A percentile compares a stretch with the other conserved stretches of the same genome.
These are phyloP conservation scores for Ogataea pignaliae DNA, from an alignment of 805 yeast species.

Conservation along the genomic window DNA sequence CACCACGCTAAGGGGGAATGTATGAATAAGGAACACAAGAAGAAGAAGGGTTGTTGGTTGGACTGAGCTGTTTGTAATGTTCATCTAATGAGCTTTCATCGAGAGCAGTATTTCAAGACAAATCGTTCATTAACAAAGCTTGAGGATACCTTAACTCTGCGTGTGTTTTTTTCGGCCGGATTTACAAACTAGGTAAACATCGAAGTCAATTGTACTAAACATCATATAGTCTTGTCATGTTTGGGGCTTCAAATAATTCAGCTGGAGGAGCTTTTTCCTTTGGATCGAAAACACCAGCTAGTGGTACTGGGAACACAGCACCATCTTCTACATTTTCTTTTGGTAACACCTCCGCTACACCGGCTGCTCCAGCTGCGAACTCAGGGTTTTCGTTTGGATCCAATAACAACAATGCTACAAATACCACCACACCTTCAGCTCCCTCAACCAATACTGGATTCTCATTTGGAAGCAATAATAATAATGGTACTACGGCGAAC, in stretches of 20 bases:
- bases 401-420: neutral
- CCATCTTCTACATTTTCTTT: no score
- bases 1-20: no score
- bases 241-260: slow-evolving; percentile 2
- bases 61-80: neutral
- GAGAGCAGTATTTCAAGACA: neutral
- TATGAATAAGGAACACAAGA: neutral
- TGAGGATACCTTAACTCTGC: neutral
- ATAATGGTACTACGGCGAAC: neutral
- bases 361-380: slow-evolving; percentile 1
- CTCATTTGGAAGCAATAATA: slow-evolving; percentile 13
- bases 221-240: slow-evolving; percentile 5
- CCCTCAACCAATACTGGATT: slow-evolving; percentile 4
- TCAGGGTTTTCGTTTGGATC: slow-evolving; percentile 12
- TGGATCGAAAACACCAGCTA: neutral
- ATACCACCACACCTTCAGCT: slow-evolving; percentile 5
- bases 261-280: slow-evolving; percentile 7
- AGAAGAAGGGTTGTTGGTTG: no score
- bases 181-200: neutral
- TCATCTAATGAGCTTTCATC: neutral
- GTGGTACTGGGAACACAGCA: no score
- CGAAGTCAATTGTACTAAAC: neutral
- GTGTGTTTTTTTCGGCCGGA: neutral
- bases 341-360: neutral
- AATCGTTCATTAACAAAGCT: neutral